These are phyloP conservation scores for Sporothrix dimorphospora DNA, from an alignment of 2,329 filamentous ascomycete genomes.

Conservation along the genomic window DNA sequence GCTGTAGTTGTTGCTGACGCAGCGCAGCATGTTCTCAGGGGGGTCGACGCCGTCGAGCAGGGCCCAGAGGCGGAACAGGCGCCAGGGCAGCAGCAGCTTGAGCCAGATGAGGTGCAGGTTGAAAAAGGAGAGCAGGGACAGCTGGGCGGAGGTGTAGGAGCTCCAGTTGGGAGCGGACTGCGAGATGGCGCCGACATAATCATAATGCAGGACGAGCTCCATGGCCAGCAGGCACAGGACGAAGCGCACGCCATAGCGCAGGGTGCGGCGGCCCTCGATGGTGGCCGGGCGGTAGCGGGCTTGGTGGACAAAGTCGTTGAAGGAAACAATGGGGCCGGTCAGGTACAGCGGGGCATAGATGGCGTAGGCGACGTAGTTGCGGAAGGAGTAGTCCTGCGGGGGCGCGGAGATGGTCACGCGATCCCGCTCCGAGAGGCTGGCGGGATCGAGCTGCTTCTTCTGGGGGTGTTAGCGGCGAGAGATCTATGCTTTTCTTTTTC, in stretches of 20 bases:
- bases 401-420: slow-evolving; percentile 77
- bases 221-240: slow-evolving; percentile 78
- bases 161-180: slow-evolving; percentile 79
- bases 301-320: slow-evolving; percentile 97
- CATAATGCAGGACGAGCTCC: slow-evolving; percentile 88
- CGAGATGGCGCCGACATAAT: slow-evolving; percentile 92
- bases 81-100: slow-evolving; percentile 94
- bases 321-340: slow-evolving; percentile 89
- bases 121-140: slow-evolving; percentile 90
- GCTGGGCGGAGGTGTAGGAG: slow-evolving; percentile 81
- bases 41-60: slow-evolving; percentile 89
- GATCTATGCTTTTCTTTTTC: too few species aligned
- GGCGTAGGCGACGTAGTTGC: slow-evolving; percentile 86
- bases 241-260: slow-evolving; percentile 84
- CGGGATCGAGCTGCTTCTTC: slow-evolving; percentile 95
- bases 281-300: slow-evolving; percentile 72
- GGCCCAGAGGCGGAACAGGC: slow-evolving; percentile 97
- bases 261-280: slow-evolving; percentile 70
- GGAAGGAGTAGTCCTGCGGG: slow-evolving; percentile 71
- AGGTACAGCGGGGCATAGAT: slow-evolving; percentile 94
- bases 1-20: slow-evolving; percentile 93
- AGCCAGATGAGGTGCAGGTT: slow-evolving; percentile 98
- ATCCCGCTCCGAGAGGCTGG: slow-evolving; percentile 85
- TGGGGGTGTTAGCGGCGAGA: slow-evolving; percentile 48
- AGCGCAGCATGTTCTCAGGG: slow-evolving; percentile 97